Evolutionary conservation across 257 asterid genomes (phyloP).

Genomic region (Apocynum venetum): DNA sequence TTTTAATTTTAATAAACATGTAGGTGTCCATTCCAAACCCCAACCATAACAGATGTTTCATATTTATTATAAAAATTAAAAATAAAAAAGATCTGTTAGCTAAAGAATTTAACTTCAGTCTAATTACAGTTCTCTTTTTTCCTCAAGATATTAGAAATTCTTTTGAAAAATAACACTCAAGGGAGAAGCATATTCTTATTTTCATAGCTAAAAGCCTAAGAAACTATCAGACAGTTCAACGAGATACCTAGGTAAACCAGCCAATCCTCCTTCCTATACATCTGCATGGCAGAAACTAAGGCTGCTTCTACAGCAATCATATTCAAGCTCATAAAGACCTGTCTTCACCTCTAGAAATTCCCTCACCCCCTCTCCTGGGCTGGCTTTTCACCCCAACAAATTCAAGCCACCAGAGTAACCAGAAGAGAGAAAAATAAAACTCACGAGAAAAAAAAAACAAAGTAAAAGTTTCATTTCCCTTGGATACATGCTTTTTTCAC

Average conservation of each 20-base stretch:
- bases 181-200: no score
- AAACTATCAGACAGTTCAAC: not conserved
- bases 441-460: not conserved
- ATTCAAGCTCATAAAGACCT: not conserved
- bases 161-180: no score
- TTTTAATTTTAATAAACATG: no score
- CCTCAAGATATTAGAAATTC: no score
- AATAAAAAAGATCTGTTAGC: no score
- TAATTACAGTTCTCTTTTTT: no score
- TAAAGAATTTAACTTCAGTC: no score
- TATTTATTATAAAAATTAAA: no score
- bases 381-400: not conserved
- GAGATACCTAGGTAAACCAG: not conserved
- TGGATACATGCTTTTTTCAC: not conserved
- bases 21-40: no score
- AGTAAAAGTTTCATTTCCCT: not conserved
- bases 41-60: no score
- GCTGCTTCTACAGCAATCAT: not conserved
- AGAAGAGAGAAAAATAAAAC: no score
- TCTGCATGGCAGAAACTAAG: not conserved
- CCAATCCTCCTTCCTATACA: not conserved
- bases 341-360: not conserved
- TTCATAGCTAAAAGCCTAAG: not conserved
- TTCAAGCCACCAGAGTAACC: not conserved
- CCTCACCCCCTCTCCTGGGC: not conserved